Percentiles rank a stretch among this genome's conserved stretches.
These are phyloP conservation scores for Crepidotus variabilis DNA, from an alignment of 768 basidiomycete species.

Conservation along the genomic window DNA sequence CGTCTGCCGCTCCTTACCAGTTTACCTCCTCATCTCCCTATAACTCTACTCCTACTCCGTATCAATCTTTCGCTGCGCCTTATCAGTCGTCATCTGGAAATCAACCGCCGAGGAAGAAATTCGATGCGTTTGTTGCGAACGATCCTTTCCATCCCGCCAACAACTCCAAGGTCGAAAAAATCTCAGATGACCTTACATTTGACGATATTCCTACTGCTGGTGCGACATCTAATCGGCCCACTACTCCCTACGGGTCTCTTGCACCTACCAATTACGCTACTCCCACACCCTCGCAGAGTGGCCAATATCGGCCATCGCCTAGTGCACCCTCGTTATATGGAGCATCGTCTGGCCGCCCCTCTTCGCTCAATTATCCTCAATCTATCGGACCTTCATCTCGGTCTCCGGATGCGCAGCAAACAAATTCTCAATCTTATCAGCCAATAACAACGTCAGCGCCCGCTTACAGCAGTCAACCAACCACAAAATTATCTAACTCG, in stretches of 20 bases:
- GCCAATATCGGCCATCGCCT: no score
- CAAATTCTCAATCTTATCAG: no score
- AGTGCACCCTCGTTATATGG: no score
- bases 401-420: no score
- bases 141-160: slow-evolving; percentile 4
- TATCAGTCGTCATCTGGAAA: neutral
- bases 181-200: slow-evolving; percentile 3
- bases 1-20: neutral
- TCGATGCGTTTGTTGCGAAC: slow-evolving; percentile 7
- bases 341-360: no score
- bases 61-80: neutral
- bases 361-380: no score
- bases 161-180: slow-evolving; percentile 2
- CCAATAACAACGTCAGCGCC: no score
- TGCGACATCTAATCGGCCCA: neutral
- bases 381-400: no score
- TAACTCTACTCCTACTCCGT: neutral
- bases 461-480: no score
- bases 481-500: no score
- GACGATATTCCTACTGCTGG: slow-evolving; percentile 4
- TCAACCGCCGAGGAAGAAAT: neutral
- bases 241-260: neutral
- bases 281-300: no score
- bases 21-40: neutral
- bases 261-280: no score